Evolutionary conservation across 306 rosid genomes (phyloP).

Genomic region (Senna tora): DNA sequence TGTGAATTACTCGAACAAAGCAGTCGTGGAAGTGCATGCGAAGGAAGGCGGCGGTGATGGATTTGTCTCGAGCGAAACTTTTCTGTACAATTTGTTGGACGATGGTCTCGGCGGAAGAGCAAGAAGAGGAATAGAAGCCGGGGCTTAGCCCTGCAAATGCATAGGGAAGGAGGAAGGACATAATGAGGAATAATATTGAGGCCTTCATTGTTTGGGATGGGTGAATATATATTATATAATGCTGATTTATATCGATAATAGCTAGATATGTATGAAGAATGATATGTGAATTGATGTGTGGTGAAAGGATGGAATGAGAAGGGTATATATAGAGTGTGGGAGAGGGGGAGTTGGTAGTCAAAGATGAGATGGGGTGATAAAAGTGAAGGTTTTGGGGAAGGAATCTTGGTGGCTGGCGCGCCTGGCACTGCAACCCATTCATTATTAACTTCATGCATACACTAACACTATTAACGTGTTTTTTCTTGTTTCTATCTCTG

Average conservation of each 20-base stretch:
- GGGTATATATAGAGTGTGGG: conserved; percentile 27
- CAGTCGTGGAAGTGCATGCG: conserved; percentile 74
- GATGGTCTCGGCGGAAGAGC: conserved; percentile 53
- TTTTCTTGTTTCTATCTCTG: too few species aligned
- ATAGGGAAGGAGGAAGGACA: conserved; percentile 32
- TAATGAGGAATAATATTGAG: conserved; percentile 4
- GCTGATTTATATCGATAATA: too few species aligned
- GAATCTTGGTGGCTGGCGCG: too few species aligned
- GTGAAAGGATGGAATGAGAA: background rate
- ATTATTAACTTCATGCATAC: too few species aligned
- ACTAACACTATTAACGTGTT: background rate
- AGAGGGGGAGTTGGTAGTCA: background rate
- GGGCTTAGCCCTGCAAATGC: conserved; percentile 44
- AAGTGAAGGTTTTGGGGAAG: too few species aligned
- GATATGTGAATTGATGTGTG: too few species aligned
- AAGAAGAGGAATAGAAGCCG: conserved; percentile 51
- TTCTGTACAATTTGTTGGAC: conserved; percentile 45
- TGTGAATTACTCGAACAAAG: conserved; percentile 48
- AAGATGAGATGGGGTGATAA: background rate
- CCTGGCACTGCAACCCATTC: too few species aligned
- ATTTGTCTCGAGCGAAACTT: conserved; percentile 32
- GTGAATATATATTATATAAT: too few species aligned
- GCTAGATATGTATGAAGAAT: too few species aligned
- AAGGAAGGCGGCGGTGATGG: conserved; percentile 52
- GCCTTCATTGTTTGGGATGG: conserved; percentile 27